phyloP scores from a whole-genome alignment of 768 basidiomycete genomes.

The Naematelia encephala region DNA sequence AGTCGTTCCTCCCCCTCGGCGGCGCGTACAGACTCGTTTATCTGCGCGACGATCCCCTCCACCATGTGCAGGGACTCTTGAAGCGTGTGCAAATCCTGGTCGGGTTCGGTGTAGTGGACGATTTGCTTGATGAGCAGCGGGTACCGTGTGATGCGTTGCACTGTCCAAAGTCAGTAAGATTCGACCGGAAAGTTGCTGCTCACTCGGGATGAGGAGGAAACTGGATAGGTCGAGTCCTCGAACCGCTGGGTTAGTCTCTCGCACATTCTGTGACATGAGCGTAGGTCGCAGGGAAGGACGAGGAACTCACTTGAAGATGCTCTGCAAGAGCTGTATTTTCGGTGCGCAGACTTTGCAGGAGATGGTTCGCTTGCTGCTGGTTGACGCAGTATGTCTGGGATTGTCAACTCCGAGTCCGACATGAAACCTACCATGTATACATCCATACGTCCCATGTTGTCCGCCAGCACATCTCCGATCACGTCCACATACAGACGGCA shows the following conservation, averaged over 20 bases:
- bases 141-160: constrained; percentile 95
- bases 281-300: not conserved
- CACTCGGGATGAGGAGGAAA: constrained; percentile 87
- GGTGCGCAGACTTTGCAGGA: constrained; percentile 69
- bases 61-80: constrained; percentile 60
- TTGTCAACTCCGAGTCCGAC: not conserved
- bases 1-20: constrained; percentile 79
- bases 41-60: constrained; percentile 69
- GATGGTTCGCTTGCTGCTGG: constrained; percentile 71
- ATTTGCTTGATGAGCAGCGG: constrained; percentile 75
- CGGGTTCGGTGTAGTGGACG: constrained; percentile 69
- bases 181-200: constrained; percentile 28
- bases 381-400: constrained; percentile 83
- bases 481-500: constrained; percentile 86
- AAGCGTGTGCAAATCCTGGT: constrained; percentile 62
- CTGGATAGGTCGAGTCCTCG: constrained; percentile 84
- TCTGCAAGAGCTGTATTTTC: constrained; percentile 63
- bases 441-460: constrained; percentile 70
- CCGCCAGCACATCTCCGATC: constrained; percentile 78
- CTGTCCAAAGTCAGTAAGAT: constrained; percentile 51
- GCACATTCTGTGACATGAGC: constrained; percentile 58
- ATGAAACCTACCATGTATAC: constrained; percentile 66
- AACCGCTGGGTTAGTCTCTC: constrained; percentile 67
- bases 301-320: constrained; percentile 62
- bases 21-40: constrained; percentile 85